phyloP scores from a whole-genome alignment of 2,329 filamentous ascomycete genomes.

The Didymella lethalis region DNA sequence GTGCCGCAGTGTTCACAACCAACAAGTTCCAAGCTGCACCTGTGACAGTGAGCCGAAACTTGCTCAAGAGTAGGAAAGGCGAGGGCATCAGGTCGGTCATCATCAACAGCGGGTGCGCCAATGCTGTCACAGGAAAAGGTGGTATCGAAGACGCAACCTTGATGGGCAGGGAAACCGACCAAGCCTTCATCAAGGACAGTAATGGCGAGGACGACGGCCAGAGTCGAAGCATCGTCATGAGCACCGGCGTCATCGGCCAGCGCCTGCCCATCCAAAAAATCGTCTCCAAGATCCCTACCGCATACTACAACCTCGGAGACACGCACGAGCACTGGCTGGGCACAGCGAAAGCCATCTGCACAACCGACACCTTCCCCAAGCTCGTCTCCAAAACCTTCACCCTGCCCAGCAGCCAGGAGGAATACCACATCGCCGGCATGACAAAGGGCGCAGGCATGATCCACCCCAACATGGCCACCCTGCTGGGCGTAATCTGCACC shows the following conservation, averaged over 20 bases:
- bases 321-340: constrained; percentile 87
- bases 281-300: constrained; percentile 78
- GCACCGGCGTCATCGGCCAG: constrained; percentile 96
- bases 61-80: constrained; percentile 72
- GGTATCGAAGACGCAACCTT: constrained; percentile 85
- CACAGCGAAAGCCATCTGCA: constrained; percentile 92
- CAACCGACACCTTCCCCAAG: constrained; percentile 98
- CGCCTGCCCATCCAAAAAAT: constrained; percentile 93
- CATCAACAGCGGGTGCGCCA: constrained; percentile 95
- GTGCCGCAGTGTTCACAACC: constrained; percentile 93
- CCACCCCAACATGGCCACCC: constrained; percentile 97
- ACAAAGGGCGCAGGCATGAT: constrained; percentile 99
- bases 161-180: constrained; percentile 83
- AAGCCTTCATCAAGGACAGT: constrained; percentile 58
- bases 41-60: constrained; percentile 81
- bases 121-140: constrained; percentile 91
- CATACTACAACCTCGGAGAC: constrained; percentile 73
- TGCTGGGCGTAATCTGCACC: constrained; percentile 90
- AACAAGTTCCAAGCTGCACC: constrained; percentile 98
- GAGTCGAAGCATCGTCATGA: constrained; percentile 89
- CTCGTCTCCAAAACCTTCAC: constrained; percentile 84
- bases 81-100: constrained; percentile 80
- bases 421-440: constrained; percentile 90
- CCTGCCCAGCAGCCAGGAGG: constrained; percentile 79
- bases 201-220: constrained; percentile 53